Percentiles rank a stretch among this genome's conserved stretches.
These are phyloP conservation scores for Lasiosphaeria ovina DNA, from an alignment of 495 filamentous ascomycete species.

Conservation along the genomic window DNA sequence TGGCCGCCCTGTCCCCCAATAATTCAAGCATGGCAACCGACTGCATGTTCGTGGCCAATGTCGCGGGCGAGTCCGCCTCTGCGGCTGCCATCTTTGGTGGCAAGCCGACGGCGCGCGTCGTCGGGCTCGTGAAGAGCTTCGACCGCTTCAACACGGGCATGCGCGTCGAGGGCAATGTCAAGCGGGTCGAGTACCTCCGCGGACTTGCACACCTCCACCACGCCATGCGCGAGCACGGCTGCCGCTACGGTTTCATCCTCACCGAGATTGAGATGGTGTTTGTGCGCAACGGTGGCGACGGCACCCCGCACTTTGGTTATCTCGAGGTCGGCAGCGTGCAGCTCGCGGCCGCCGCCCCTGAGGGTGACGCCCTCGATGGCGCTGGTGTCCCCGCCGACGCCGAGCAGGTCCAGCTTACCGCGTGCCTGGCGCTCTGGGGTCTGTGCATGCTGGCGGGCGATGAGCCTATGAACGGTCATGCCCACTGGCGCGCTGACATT, in stretches of 20 bases:
- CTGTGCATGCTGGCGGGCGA: conserved; percentile 79
- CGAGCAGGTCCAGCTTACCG: conserved; percentile 53
- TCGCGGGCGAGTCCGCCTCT: conserved; percentile 44
- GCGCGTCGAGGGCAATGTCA: conserved; percentile 75
- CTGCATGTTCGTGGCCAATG: conserved; percentile 68
- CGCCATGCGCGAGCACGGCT: conserved; percentile 88
- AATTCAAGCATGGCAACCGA: conserved; percentile 65
- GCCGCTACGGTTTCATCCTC: conserved; percentile 90
- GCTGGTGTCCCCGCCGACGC: conserved; percentile 16
- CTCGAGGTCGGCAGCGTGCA: conserved; percentile 70
- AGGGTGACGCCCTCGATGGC: conserved; percentile 22
- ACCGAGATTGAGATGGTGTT: conserved; percentile 93
- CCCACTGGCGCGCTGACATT: conserved; percentile 71
- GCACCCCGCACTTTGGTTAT: conserved; percentile 77
- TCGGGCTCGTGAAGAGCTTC: conserved; percentile 84
- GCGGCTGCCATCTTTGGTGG: conserved; percentile 63
- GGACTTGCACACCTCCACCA: conserved; percentile 80
- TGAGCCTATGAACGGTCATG: conserved; percentile 62
- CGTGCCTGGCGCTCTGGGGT: conserved; percentile 52
- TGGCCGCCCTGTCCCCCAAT: conserved; percentile 51
- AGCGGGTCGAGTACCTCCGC: conserved; percentile 80
- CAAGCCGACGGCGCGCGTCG: conserved; percentile 72
- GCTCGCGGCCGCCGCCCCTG: conserved; percentile 38
- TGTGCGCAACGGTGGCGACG: conserved; percentile 73
- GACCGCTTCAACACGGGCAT: conserved; percentile 93